phyloP scores from a whole-genome alignment of 164 flowering plant genomes.

The Vitis amurensis region DNA sequence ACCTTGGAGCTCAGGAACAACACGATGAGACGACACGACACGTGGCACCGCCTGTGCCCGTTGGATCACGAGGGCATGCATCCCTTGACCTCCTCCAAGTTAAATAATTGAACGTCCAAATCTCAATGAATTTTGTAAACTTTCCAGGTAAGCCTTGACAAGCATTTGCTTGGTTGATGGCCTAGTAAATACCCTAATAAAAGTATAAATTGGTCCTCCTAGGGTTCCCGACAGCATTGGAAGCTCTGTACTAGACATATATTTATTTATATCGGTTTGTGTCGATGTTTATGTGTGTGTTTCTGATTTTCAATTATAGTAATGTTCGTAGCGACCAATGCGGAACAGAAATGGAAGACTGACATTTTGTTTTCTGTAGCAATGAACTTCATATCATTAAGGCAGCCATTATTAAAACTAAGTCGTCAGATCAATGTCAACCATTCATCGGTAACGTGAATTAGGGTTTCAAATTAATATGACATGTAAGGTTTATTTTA shows the following conservation, averaged over 20 bases:
- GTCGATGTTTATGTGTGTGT: constrained; percentile 6
- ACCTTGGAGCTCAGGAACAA: too few species aligned
- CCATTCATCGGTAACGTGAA: constrained; percentile 30
- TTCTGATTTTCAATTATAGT: neutral
- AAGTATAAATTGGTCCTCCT: constrained; percentile 4
- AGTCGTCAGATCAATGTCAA: constrained; percentile 38
- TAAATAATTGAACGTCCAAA: neutral
- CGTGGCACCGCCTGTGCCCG: too few species aligned
- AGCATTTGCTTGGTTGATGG: neutral
- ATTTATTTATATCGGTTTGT: neutral
- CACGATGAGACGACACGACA: too few species aligned
- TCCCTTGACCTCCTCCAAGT: too few species aligned
- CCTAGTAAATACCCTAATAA: neutral
- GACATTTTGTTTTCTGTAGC: constrained; percentile 34
- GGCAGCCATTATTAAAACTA: constrained; percentile 14
- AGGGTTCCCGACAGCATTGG: constrained; percentile 35
- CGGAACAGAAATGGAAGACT: constrained; percentile 32
- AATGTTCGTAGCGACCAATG: constrained; percentile 22
- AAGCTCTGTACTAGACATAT: constrained; percentile 16
- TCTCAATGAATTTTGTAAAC: neutral
- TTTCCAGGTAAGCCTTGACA: neutral
- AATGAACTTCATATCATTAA: constrained; percentile 19
- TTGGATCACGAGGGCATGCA: too few species aligned
- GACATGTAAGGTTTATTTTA: constrained; percentile 3
- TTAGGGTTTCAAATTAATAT: constrained; percentile 11